Conservation (phyloP, 148 eudicot species). For the Persicaria maculosa region DNA sequence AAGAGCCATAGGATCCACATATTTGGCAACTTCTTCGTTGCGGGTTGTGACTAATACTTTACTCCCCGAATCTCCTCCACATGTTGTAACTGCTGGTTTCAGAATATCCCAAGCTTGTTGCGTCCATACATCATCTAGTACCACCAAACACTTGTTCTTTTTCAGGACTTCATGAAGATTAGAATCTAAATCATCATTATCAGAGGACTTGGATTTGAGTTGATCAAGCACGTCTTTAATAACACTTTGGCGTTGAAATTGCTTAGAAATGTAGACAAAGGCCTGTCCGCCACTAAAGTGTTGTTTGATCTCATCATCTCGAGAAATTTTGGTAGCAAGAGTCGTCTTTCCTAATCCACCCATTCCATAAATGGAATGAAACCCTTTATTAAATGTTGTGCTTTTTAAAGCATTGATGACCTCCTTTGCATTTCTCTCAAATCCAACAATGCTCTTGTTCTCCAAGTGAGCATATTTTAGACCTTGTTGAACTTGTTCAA, state of each 20-base stretch:
- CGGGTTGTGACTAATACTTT: conserved; percentile 20
- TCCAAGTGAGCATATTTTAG: not conserved
- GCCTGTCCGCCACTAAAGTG: not conserved
- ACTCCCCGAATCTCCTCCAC: conserved; percentile 12
- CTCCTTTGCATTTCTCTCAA: conserved; percentile 20
- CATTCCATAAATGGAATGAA: conserved; percentile 22
- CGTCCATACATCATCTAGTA: conserved; percentile 35
- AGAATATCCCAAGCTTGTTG: conserved; percentile 25
- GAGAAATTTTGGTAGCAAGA: conserved; percentile 19
- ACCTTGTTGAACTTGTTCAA: not conserved
- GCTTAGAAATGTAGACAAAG: not conserved
- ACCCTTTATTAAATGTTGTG: conserved; percentile 4
- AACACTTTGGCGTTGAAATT: conserved; percentile 11
- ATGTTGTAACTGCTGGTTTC: conserved; percentile 21
- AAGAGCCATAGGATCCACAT: conserved; percentile 13
- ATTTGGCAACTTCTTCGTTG: conserved; percentile 14
- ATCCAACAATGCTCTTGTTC: conserved; percentile 15
- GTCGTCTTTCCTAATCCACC: conserved; percentile 29
- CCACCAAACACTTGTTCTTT: conserved; percentile 34
- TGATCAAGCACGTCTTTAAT: conserved; percentile 12
- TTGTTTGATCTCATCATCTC: conserved; percentile 16
- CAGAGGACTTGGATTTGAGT: not conserved
- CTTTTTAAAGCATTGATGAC: conserved; percentile 18
- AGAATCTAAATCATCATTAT: not conserved
- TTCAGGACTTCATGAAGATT: not conserved